Base-by-base conservation (phyloP, 108 stramenopile species). In the Skeletonema marinoi region DNA sequence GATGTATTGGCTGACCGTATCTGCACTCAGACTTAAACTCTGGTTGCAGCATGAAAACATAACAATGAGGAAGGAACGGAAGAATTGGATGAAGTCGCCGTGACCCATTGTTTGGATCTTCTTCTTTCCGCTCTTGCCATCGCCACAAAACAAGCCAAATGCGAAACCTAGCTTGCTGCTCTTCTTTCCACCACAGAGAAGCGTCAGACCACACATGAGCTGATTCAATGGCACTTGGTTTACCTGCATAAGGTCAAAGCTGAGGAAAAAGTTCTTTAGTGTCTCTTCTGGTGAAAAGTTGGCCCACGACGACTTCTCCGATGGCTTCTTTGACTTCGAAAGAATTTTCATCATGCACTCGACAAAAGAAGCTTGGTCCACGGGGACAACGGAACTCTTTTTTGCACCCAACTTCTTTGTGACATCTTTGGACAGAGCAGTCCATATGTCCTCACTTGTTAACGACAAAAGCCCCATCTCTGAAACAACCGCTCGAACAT, bases 31-130 rank as follows among this genome's bases (percentile, higher is more conserved):
- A 73, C 91, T 89, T 58, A 91, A 79, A 66, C 93, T 94, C 84
- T 94, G 92, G 30, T 89, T 88, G 77, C 93, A 93, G 65, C 96
- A 94, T n/a, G 92, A 93, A 65, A 94, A 94, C 73, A 90, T 87
- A 30, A 95, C 92, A 58, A 91, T 91, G 60, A 95, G 77, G 79
- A 96, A 88, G 3, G 91, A 91, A 36, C 92, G 86, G 30, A 96
- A 82, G 73, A 95, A 95, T 30, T 88, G 67, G 42, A 89, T 86
- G 38, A 95, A 72, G 44, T 94, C 90, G 51, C 85, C 81, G 11
- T 86, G 90, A 19, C 73, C 74, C 71, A 92, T 71, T 3, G 87
- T 87, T 31, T 36, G 60, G 10, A 56, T 56, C 41, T 79, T 83
- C 41, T 70, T 85, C 77, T 82, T 85, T 62, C 79, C 77, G 38